Percentiles rank a stretch among this genome's conserved stretches.
phyloP scores from a whole-genome alignment of 2,329 filamentous ascomycete genomes.

The Fusarium luffae region DNA sequence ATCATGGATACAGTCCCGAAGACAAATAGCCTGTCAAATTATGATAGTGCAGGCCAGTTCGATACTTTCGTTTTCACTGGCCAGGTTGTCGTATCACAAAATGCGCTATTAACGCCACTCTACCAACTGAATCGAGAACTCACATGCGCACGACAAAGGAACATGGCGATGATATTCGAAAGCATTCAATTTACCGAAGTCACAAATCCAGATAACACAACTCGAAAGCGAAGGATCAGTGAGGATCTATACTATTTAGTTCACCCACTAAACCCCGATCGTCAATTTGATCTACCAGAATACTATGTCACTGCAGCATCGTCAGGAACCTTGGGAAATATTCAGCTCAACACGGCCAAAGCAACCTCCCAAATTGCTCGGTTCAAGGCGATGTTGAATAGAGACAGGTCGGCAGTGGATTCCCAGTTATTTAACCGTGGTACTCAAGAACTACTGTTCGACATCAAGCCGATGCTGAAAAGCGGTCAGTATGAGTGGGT shows the following conservation, averaged over 20 bases:
- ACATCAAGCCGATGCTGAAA: slow-evolving; percentile 15
- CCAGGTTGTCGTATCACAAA: slow-evolving; percentile 7
- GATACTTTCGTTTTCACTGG: slow-evolving; percentile 14
- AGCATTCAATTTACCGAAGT: slow-evolving; percentile 3
- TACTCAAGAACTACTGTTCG: slow-evolving; percentile 5
- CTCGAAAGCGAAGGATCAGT: background rate
- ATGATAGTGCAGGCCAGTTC: accelerated
- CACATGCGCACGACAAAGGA: slow-evolving; percentile 3
- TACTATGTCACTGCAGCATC: slow-evolving; percentile 33
- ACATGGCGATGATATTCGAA: slow-evolving; percentile 23
- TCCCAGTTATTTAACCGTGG: slow-evolving; percentile 1
- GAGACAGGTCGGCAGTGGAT: slow-evolving; percentile 13
- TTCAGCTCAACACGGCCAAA: background rate
- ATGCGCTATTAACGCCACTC: background rate
- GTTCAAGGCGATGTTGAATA: slow-evolving; percentile 21
- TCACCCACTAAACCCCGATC: background rate
- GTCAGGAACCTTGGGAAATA: slow-evolving; percentile 12
- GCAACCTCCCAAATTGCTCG: background rate
- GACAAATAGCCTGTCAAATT: background rate
- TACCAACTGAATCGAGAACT: slow-evolving; percentile 28
- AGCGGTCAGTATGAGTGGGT: slow-evolving; percentile 25
- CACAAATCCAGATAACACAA: background rate
- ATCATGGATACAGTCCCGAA: background rate
- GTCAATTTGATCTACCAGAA: background rate
- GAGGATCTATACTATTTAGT: slow-evolving; percentile 30